phyloP scores from a whole-genome alignment of 2,329 filamentous ascomycete species.

The Rhytidhysteron rufulum region DNA sequence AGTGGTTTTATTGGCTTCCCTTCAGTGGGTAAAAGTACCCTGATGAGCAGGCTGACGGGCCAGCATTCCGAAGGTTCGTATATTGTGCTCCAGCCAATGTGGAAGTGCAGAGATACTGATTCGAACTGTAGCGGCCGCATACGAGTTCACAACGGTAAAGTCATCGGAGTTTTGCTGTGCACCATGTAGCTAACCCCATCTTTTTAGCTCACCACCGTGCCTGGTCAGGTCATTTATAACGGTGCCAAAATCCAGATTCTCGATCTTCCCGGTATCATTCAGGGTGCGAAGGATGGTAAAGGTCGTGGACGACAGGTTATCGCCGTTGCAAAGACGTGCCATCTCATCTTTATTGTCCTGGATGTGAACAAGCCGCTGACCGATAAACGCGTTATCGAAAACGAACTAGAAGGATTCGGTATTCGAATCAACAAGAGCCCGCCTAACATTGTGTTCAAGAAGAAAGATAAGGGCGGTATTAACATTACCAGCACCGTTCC shows the following conservation, averaged over 20 bases:
- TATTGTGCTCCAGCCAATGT: no score
- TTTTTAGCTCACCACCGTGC: conserved; percentile 75
- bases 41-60: conserved; percentile 92
- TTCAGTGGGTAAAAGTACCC: conserved; percentile 95
- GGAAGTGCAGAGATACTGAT: conserved; percentile 8
- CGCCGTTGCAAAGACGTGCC: conserved; percentile 96
- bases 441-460: conserved; percentile 98
- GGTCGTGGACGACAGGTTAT: conserved; percentile 98
- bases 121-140: conserved; percentile 67
- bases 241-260: conserved; percentile 97
- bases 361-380: conserved; percentile 98
- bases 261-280: conserved; percentile 96
- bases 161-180: background rate
- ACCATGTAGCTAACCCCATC: conserved; percentile 8
- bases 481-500: conserved; percentile 94
- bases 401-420: conserved; percentile 92
- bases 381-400: conserved; percentile 93
- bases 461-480: conserved; percentile 98
- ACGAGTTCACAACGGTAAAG: conserved; percentile 84
- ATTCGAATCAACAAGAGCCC: conserved; percentile 97
- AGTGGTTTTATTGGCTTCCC: conserved; percentile 93
- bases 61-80: conserved; percentile 78
- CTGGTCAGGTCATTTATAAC: conserved; percentile 93
- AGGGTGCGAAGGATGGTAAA: conserved; percentile 96
- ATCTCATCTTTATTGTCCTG: conserved; percentile 96